Percentiles rank a stretch among this genome's conserved stretches.
Evolutionary conservation across 169 alveolate species (phyloP).

Genomic region (Fabrea salina): DNA sequence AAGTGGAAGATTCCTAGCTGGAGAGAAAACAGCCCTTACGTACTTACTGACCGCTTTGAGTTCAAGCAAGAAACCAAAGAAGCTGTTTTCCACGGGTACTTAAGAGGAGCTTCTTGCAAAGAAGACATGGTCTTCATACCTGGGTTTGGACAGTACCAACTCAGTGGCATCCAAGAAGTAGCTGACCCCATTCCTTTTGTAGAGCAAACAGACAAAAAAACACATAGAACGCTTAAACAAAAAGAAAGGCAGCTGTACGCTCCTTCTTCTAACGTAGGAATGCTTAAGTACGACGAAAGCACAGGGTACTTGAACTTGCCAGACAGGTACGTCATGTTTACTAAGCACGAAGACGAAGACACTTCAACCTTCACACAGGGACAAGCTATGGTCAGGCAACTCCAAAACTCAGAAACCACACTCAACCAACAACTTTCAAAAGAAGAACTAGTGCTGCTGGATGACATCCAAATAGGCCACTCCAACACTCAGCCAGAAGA

Average conservation of each 20-base stretch:
- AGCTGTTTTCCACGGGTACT: conserved; percentile 94
- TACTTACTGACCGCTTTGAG: conserved; percentile 90
- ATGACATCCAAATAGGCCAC: conserved; percentile 28
- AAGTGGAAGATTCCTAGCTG: conserved; percentile 90
- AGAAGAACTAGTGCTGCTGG: neutral
- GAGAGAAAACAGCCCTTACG: conserved; percentile 96
- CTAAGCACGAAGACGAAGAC: conserved; percentile 69
- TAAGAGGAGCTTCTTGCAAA: conserved; percentile 89
- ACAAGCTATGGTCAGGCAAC: conserved; percentile 67
- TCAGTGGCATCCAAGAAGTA: conserved; percentile 60
- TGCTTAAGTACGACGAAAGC: conserved; percentile 91
- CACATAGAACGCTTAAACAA: conserved; percentile 89
- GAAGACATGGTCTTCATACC: conserved; percentile 86
- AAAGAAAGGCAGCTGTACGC: conserved; percentile 96
- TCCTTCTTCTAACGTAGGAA: conserved; percentile 96
- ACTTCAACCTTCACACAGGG: conserved; percentile 56
- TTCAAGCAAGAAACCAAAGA: conserved; percentile 54
- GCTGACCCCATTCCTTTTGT: conserved; percentile 82
- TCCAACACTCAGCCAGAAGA: conserved; percentile 2
- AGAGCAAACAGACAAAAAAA: conserved; percentile 61
- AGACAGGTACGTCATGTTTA: conserved; percentile 90
- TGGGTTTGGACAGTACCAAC: conserved; percentile 89
- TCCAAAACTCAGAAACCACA: conserved; percentile 27
- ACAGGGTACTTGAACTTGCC: conserved; percentile 97
- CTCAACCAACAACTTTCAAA: conserved; percentile 14